Evolutionary conservation across 2,329 filamentous ascomycete genomes (phyloP), one percentile per base, ranked within the genome.

Genomic region (Sporothrix globosa): DNA sequence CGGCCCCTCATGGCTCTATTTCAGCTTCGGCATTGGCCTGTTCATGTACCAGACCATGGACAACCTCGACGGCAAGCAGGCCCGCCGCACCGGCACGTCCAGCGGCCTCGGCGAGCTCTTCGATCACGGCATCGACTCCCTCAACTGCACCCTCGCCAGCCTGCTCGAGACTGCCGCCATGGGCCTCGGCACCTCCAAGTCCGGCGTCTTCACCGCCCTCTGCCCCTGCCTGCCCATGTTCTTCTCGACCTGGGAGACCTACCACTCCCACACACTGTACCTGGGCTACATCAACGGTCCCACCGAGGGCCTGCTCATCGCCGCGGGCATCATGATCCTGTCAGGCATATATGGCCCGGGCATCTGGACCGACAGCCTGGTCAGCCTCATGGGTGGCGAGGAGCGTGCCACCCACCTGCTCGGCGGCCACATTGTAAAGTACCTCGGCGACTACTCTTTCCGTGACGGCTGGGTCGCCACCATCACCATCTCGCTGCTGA

Each of bases 31-130:
- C 1, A 87, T 97, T 74, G 96, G 96, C 53, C 86, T 99, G 71
- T 99, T 97, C 91, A 96, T 97, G 92, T 97, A 98, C 82, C 96
- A 96, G 76, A 99, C 96, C 17, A 94, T 99, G 91, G 96, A 99
- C 84, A 99, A 99, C 80, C 91, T 98, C 74, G 96, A 99, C 80
- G 96, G 96, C 75, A 99, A 99, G 82, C 96, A 99, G 83, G 96
- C 96, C 71, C 88, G 96, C 74, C 87, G 96, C 77, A 99, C 96
- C 4, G 94, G 95, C 68, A 97, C 95, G 4, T 98, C 95, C 41
- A 97, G 93, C 79, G 93, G 93, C 0, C 86, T 99, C 34, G 96
- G 96, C 75, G 96, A 99, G 82, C 88, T 99, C 17, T 99, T 99
- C 81, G 96, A 99, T 81, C 96, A 99, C 82, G 96, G 96, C 74